Conservation (phyloP, 2,329 filamentous ascomycete genomes). For the Hypocreales sp. region DNA sequence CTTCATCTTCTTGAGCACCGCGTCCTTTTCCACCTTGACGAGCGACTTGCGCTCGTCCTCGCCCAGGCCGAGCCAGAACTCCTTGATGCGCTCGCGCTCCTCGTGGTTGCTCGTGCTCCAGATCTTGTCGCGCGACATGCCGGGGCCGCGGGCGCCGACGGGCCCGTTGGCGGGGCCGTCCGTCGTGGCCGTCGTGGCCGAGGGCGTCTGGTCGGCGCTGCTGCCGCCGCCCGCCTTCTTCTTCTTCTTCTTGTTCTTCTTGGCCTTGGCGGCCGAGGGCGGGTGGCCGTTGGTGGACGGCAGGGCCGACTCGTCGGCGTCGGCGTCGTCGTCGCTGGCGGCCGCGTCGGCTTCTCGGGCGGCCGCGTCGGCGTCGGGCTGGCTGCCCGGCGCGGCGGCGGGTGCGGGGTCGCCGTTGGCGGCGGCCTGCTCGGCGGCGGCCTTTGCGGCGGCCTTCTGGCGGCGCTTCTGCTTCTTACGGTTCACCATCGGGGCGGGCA, state of each 20-base stretch:
- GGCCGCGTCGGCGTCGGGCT: constrained; percentile 10
- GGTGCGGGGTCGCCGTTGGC: constrained; percentile 26
- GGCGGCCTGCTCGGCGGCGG: constrained; percentile 25
- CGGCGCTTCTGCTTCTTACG: constrained; percentile 92
- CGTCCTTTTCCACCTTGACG: constrained; percentile 97
- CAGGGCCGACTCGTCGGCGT: constrained; percentile 13
- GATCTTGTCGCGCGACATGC: constrained; percentile 66
- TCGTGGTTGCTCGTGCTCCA: constrained; percentile 94
- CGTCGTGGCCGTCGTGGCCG: background rate
- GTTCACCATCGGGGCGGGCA: constrained; percentile 47
- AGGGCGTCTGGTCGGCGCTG: constrained; percentile 5
- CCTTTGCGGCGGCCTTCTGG: constrained; percentile 66
- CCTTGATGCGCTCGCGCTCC: constrained; percentile 92
- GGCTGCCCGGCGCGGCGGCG: constrained; percentile 10
- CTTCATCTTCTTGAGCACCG: constrained; percentile 98
- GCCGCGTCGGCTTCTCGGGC: constrained; percentile 30
- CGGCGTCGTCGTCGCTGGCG: constrained; percentile 36
- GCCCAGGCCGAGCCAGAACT: constrained; percentile 90
- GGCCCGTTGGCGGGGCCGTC: constrained; percentile 8
- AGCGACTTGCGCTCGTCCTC: constrained; percentile 91
- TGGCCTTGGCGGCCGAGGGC: constrained; percentile 23
- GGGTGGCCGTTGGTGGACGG: constrained; percentile 14
- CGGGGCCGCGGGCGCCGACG: constrained; percentile 18
- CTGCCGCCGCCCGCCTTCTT: constrained; percentile 28
- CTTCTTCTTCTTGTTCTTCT: constrained; percentile 57